phyloP scores from a whole-genome alignment of 257 asterid genomes.

The Primulina eburnea region DNA sequence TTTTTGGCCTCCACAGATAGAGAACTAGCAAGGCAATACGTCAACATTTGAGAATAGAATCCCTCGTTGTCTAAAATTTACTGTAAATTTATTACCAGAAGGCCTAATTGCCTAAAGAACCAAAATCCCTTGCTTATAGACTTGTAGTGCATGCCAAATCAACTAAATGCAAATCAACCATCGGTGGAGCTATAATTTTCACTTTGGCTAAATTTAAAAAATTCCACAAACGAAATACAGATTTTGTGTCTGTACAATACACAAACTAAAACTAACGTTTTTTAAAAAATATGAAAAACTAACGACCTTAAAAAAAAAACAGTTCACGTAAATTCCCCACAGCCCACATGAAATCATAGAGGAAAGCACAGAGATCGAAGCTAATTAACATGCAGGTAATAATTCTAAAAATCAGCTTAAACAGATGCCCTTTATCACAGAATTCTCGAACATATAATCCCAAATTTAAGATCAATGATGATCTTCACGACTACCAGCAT shows the following conservation, averaged over 20 bases:
- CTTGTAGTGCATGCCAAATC: too few species aligned
- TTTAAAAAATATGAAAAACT: not conserved
- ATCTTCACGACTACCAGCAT: not conserved
- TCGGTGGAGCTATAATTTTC: too few species aligned
- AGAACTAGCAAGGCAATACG: not conserved
- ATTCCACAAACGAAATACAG: too few species aligned
- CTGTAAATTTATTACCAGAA: not conserved
- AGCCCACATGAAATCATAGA: not conserved
- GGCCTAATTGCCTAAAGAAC: too few species aligned
- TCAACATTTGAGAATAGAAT: too few species aligned
- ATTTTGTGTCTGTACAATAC: too few species aligned
- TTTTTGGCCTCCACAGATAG: not conserved
- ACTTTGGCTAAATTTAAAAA: too few species aligned
- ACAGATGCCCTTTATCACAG: not conserved
- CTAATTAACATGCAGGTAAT: constrained; percentile 11
- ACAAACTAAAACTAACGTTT: too few species aligned
- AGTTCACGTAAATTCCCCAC: too few species aligned
- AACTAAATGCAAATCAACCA: too few species aligned
- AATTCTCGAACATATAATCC: not conserved
- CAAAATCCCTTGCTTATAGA: too few species aligned
- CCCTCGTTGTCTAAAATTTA: not conserved
- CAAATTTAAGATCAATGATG: constrained; percentile 2
- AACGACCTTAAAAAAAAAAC: not conserved
- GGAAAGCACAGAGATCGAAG: not conserved
- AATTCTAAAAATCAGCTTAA: constrained; percentile 5